Base-by-base conservation (phyloP, 805 yeast species). In the Komagataella kurtzmanii region DNA sequence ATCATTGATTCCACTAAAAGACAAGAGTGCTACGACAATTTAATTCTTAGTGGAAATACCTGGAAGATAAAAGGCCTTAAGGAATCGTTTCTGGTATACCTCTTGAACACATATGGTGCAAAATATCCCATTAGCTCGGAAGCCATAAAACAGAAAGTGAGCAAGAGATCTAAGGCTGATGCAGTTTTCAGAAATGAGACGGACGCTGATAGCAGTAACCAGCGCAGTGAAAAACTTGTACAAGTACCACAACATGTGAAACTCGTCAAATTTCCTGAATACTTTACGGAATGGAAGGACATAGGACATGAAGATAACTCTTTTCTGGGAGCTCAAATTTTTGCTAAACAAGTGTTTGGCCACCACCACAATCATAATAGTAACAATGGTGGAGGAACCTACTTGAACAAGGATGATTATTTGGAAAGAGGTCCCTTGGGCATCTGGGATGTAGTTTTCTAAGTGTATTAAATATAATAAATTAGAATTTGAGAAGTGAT, bases 211-310 rank as follows among this genome's bases (percentile, higher is more conserved):
- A 17, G 51, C 52, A 40, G 50, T 50, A 21, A 47, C 50, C 14
- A 44, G 52, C 17, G 55, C 59, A 68, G 53, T 57, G 56, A 56
- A 56, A 60, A 55, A 53, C 62, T 54, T 56, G 74, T 50, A 21
- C 98, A 91, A 67, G 89, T 83, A 2, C 98, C 97, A 19, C 80
- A 81, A n/a, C 72, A 81, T 12, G 76, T 90, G 52, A 80, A 77
- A 57, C 62, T 80, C 49, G 80, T 82, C 23, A 83, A 83, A 59
- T 76, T 80, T 64, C 95, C 97, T 0, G 98, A 91, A 52, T 90
- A 91, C 65, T 91, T 91, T 68, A 87, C 96, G 1, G 96, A 88
- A 57, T 91, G 97, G 97, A 90, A 90, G 67, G 24, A 17, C 10
- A 66, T 68, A 44, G 89, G 91, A 1, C 83, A 84, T 76, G 81